Conservation (phyloP, 441 rosid species). For the Arabidopsis lyrata region DNA sequence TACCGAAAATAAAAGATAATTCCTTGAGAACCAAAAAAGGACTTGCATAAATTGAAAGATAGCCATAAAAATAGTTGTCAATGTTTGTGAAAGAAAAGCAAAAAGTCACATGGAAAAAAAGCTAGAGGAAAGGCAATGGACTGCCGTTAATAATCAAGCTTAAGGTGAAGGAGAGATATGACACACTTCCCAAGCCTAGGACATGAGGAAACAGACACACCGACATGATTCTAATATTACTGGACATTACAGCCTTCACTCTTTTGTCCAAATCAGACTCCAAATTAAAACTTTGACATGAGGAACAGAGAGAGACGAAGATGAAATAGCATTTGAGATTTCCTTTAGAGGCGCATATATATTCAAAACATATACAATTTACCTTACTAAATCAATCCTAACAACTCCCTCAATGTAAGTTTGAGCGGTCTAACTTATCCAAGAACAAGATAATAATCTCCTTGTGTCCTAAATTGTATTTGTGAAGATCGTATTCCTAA, state of each 20-base stretch:
- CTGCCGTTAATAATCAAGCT: background rate
- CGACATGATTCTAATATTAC: conserved; percentile 11
- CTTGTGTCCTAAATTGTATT: background rate
- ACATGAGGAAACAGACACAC: conserved; percentile 5
- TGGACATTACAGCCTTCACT: conserved; percentile 8
- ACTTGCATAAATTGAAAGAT: background rate
- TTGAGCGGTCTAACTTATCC: background rate
- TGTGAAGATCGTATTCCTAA: background rate
- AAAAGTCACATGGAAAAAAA: background rate
- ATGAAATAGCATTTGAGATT: background rate
- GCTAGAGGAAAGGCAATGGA: background rate
- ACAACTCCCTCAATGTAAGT: too few relatives aligned
- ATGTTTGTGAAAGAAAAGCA: background rate
- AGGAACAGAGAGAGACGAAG: background rate
- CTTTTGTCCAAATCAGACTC: conserved; percentile 8
- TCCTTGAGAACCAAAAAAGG: background rate
- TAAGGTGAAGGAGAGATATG: background rate
- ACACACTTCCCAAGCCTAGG: conserved; percentile 11
- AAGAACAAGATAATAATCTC: background rate
- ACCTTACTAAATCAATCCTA: background rate
- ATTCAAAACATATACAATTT: background rate
- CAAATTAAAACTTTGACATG: background rate
- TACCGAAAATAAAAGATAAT: background rate
- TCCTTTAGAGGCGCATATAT: background rate
- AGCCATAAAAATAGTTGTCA: background rate